phyloP scores from a whole-genome alignment of 257 asterid species.

The Solanum clarkiae region DNA sequence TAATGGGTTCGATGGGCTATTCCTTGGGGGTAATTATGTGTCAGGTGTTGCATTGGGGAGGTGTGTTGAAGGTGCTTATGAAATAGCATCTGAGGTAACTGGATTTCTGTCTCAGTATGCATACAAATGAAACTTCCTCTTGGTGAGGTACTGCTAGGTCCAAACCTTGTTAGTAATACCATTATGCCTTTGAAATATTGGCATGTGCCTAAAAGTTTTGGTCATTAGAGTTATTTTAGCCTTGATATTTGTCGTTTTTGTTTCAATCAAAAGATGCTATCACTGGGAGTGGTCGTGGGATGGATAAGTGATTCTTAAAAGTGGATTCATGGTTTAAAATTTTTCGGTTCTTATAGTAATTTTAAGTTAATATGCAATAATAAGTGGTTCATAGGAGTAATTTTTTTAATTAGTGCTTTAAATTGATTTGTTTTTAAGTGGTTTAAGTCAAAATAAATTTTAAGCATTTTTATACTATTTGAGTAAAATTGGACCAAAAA shows the following conservation, averaged over 20 bases:
- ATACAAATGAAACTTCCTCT: slow-evolving; percentile 18
- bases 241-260: not conserved
- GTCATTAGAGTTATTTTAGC: not conserved
- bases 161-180: not conserved
- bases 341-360: not conserved
- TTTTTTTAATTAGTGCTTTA: no score
- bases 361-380: no score
- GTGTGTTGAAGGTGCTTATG: slow-evolving; percentile 91
- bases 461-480: no score
- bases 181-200: not conserved
- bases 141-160: not conserved
- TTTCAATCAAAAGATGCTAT: not conserved
- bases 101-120: slow-evolving; percentile 44
- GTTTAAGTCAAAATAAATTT: no score
- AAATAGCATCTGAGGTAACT: slow-evolving; percentile 61
- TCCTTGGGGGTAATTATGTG: slow-evolving; percentile 85
- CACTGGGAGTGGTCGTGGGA: not conserved
- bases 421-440: no score
- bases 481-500: no score
- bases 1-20: slow-evolving; percentile 54
- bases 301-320: not conserved
- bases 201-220: not conserved
- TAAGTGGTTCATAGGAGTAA: no score
- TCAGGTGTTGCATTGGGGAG: slow-evolving; percentile 94
- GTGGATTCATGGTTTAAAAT: no score